Percentiles rank a stretch among this genome's conserved stretches.
phyloP scores from a whole-genome alignment of 805 yeast species.

The Brettanomyces sp. region DNA sequence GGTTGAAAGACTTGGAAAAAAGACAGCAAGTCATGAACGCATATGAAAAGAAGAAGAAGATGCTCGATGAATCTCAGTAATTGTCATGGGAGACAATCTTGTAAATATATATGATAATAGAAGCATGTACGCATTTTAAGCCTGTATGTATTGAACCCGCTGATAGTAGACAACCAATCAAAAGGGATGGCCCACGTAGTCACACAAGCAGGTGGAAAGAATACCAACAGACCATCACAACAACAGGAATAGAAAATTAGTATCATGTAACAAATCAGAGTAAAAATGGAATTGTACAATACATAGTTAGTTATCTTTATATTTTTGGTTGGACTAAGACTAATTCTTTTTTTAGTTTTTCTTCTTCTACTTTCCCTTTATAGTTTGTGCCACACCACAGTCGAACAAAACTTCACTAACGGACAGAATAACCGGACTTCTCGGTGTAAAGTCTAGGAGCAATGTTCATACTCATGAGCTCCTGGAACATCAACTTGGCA shows the following conservation, averaged over 20 bases:
- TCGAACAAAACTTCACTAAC: conserved; percentile 2
- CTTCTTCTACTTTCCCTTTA: not conserved
- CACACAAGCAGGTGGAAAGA: not conserved
- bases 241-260: no score
- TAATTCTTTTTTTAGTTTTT: no score
- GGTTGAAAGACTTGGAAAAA: conserved; percentile 29
- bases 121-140: not conserved
- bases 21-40: conserved; percentile 18
- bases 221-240: no score
- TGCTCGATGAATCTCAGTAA: no score
- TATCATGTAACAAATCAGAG: not conserved
- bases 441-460: conserved; percentile 97
- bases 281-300: not conserved
- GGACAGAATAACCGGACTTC: conserved; percentile 24
- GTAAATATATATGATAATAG: conserved; percentile 1
- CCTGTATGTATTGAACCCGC: not conserved
- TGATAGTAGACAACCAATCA: no score
- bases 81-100: not conserved
- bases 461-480: conserved; percentile 98
- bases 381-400: not conserved
- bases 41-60: conserved; percentile 14
- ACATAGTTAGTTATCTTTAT: no score
- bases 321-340: no score
- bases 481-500: conserved; percentile 96
- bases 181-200: no score